phyloP scores from a whole-genome alignment of 1,284 basidiomycete species.

The Trichosporon ovoides region DNA sequence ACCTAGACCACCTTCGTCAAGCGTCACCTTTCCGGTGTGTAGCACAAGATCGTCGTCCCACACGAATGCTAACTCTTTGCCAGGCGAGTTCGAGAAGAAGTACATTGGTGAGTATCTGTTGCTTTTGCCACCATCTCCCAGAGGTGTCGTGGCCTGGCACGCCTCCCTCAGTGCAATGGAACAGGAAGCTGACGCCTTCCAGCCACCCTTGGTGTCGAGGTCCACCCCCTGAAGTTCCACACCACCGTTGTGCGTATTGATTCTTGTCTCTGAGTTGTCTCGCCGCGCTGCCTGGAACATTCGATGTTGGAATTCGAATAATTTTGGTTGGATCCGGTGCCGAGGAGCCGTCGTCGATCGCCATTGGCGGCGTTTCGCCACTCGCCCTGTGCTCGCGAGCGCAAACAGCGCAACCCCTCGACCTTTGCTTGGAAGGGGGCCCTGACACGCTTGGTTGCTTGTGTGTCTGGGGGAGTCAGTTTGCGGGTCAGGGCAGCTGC shows the following conservation, averaged over 20 bases:
- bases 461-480: too few relatives aligned
- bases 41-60: background rate
- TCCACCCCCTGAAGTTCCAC: slow-evolving; percentile 91
- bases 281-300: background rate
- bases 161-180: too few relatives aligned
- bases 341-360: too few relatives aligned
- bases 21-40: slow-evolving; percentile 88
- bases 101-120: slow-evolving; percentile 73
- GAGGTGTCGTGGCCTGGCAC: background rate
- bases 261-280: background rate
- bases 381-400: too few relatives aligned
- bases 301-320: background rate
- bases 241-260: slow-evolving; percentile 68
- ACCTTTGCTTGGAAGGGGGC: too few relatives aligned
- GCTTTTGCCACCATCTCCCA: background rate
- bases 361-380: too few relatives aligned
- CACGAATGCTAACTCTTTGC: slow-evolving; percentile 9
- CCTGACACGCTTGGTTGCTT: too few relatives aligned
- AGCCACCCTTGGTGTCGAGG: slow-evolving; percentile 99
- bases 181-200: slow-evolving; percentile 23
- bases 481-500: too few relatives aligned
- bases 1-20: slow-evolving; percentile 90
- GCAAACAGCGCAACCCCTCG: too few relatives aligned
- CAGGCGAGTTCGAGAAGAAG: slow-evolving; percentile 97
- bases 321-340: background rate